Evolutionary conservation across 2,329 filamentous ascomycete genomes (phyloP), one percentile per base, ranked within the genome.

Genomic region (Trichoderma oligosporum): DNA sequence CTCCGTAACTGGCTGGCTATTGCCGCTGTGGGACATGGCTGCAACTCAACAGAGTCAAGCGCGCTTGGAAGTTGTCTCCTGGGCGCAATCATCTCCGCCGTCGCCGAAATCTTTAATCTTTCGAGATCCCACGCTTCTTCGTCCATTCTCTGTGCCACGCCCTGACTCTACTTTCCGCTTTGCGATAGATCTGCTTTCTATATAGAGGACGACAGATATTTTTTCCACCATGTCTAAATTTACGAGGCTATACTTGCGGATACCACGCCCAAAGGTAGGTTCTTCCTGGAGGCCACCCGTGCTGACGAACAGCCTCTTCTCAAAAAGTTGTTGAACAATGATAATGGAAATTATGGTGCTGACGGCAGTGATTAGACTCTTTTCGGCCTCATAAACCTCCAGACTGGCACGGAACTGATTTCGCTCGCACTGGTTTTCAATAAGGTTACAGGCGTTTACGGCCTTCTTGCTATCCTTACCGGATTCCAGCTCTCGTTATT

Each of bases 361-460:
- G 54, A 65, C 56, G 48, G 25, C 16, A 58, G 16, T 25, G 53
- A 25, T 35, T 22, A 96, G 91, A 87, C 84, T 45, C 93, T 96
- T 71, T 82, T 96, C 63, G 90, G 89, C 70, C 78, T 91, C 67
- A 87, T 96, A 78, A 89, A 88, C 68, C 84, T 97, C 55, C 88
- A 90, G 66, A 93, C 89, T 31, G 92, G 90, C 64, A 87, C 89
- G 45, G 90, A 94, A 65, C 82, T 97, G 67, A 91, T 96, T 66
- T 86, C 88, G 4, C 80, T 94, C 61, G 85, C 88, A 9, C 83
- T 96, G 62, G 80, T 95, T 56, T 86, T 97, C 76, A 97, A 97
- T 80, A 96, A 96, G 74, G 83, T 92, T 64, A 93, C 90, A 48
- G 92, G 91, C 58, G 79, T 96, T 64, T 97, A 96, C 73, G 92